Evolutionary conservation across 768 basidiomycete genomes (phyloP), one percentile per base, ranked within the genome.

Genomic region (Rhodotorula kratochvilovae): DNA sequence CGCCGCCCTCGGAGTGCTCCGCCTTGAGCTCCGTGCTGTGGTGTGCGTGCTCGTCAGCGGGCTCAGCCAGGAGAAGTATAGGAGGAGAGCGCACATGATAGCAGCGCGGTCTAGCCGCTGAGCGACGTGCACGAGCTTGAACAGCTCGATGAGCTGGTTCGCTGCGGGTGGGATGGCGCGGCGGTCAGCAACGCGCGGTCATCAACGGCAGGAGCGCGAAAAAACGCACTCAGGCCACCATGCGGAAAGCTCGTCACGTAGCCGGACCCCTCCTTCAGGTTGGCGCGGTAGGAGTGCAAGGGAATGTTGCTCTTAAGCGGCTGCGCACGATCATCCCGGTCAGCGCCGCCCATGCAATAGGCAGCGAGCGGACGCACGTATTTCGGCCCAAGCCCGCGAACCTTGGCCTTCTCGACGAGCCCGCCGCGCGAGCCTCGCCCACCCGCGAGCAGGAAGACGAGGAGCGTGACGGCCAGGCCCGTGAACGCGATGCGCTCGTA

Each of bases 191-290:
- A n/a, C n/a, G n/a, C n/a, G n/a, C n/a, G n/a, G n/a, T n/a, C n/a
- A n/a, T n/a, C n/a, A n/a, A n/a, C n/a, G n/a, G n/a, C n/a, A n/a
- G 2, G 21, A 5, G 43, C 19, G 31, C 5, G 48, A 51, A 27
- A 5, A 3, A 25, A 68, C 72, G 55, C 53, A 73, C 72, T 73
- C 50, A 73, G 54, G 19, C 72, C 68, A 7, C 72, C 68, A 42
- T 70, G 63, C 6, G 72, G 72, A 58, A 73, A 73, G 15, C 61
- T 67, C 35, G 72, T 73, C 33, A 73, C 72, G 45, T 73, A 73
- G 4, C 72, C 72, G 5, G 19, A 16, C 0, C 62, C 62, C 5
- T 66, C 68, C 35, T 61, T 63, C 15, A 73, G 35, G 66, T 73
- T 73, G 1, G 72, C 65, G 3, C 62, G 51, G 63, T 63, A 73